Percentiles rank a stretch among this genome's conserved stretches.
These are phyloP conservation scores for Metroxylon sagu DNA, from an alignment of 176 grass and related monocot genomes.

Conservation along the genomic window DNA sequence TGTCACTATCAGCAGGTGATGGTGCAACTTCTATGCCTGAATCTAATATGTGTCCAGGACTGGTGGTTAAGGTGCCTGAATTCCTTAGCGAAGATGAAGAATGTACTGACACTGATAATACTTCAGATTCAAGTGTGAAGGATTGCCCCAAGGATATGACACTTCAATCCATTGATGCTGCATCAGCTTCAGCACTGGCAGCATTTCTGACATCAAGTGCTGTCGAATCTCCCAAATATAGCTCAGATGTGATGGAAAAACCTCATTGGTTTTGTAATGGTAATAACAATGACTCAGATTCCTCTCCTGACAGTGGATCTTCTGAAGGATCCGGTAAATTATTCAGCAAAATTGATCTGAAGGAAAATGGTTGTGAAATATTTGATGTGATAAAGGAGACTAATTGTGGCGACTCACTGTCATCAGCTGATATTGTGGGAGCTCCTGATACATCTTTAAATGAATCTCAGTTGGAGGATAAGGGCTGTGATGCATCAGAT, in stretches of 20 bases:
- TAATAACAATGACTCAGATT: slow-evolving; percentile 12
- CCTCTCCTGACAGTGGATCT: background rate
- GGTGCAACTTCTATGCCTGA: slow-evolving; percentile 21
- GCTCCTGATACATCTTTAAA: slow-evolving; percentile 15
- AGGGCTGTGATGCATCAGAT: background rate
- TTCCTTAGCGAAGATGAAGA: slow-evolving; percentile 40
- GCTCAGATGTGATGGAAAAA: background rate
- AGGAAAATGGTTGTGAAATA: background rate
- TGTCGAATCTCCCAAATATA: slow-evolving; percentile 16
- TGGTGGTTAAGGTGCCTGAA: slow-evolving; percentile 47
- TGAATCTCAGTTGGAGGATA: slow-evolving; percentile 19
- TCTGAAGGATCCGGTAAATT: slow-evolving; percentile 15
- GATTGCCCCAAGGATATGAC: slow-evolving; percentile 22
- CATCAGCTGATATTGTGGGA: slow-evolving; percentile 22
- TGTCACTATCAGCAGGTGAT: background rate
- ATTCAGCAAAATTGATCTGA: slow-evolving; percentile 13
- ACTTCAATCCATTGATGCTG: slow-evolving; percentile 46
- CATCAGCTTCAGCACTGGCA: slow-evolving; percentile 71
- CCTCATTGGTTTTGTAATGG: slow-evolving; percentile 7
- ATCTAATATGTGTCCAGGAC: slow-evolving; percentile 38
- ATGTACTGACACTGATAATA: slow-evolving; percentile 20
- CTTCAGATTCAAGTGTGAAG: slow-evolving; percentile 14
- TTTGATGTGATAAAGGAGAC: slow-evolving; percentile 14
- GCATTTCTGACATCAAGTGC: slow-evolving; percentile 43
- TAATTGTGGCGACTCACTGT: background rate